Evolutionary conservation across 371 early-diverging fungal species (phyloP).

Genomic region (Mucor sp.): DNA sequence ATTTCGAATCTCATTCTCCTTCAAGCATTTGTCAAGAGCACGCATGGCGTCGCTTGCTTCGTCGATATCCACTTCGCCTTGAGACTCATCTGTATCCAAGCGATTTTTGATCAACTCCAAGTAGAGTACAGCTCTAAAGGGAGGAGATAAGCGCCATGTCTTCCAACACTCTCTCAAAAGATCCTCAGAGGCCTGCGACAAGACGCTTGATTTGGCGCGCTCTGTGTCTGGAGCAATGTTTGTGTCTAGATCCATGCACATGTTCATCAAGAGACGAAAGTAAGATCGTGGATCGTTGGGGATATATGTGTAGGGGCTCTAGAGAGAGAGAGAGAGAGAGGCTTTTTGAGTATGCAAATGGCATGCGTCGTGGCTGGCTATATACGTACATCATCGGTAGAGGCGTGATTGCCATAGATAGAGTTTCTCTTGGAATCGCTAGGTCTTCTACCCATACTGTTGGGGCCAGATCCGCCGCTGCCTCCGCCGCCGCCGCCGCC

Average conservation of each 20-base stretch:
- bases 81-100: conserved; percentile 41
- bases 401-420: background rate
- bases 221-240: conserved; percentile 51
- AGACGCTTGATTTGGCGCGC: conserved; percentile 48
- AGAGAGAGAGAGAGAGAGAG: too few species aligned
- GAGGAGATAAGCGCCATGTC: conserved; percentile 70
- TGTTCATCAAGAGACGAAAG: conserved; percentile 57
- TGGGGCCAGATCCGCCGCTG: background rate
- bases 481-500: background rate
- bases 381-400: conserved; percentile 14
- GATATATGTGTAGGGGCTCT: conserved; percentile 50
- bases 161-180: conserved; percentile 69
- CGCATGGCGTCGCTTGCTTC: conserved; percentile 56
- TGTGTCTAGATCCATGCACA: conserved; percentile 61
- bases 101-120: conserved; percentile 63
- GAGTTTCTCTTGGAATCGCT: conserved; percentile 14
- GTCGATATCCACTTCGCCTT: conserved; percentile 35
- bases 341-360: background rate
- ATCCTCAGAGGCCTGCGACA: conserved; percentile 63
- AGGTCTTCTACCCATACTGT: conserved; percentile 8
- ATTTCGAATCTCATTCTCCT: conserved; percentile 44
- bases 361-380: background rate
- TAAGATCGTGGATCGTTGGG: conserved; percentile 60
- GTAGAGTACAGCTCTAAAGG: conserved; percentile 66
- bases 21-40: conserved; percentile 48